phyloP scores from a whole-genome alignment of 345 rosid genomes.

The Lenwebbia sp. region DNA sequence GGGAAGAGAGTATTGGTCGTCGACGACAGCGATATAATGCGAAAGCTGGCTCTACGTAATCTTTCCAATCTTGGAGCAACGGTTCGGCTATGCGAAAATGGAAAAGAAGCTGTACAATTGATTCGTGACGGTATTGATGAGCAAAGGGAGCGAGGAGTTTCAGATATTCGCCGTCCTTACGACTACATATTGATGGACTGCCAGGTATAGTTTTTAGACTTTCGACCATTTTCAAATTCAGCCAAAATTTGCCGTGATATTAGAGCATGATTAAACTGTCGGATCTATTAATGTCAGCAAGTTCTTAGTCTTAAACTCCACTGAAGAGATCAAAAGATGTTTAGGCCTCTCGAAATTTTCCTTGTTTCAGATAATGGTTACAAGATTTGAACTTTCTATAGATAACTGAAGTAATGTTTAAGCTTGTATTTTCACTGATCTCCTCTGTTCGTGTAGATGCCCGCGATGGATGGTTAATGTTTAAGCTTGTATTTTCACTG shows the following conservation, averaged over 20 bases:
- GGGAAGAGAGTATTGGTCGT: constrained; percentile 59
- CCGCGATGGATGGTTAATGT: constrained; percentile 61
- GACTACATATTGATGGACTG: constrained; percentile 83
- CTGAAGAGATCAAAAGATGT: background rate
- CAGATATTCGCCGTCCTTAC: constrained; percentile 21
- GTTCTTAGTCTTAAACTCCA: background rate
- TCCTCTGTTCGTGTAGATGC: constrained; percentile 38
- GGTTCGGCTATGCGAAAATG: constrained; percentile 32
- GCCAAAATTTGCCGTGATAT: background rate
- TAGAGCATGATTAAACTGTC: background rate
- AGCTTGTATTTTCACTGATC: background rate
- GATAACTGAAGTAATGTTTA: background rate
- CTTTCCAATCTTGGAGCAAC: constrained; percentile 42
- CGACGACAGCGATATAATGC: constrained; percentile 28
- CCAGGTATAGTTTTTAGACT: constrained; percentile 27
- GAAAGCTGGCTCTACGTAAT: constrained; percentile 4
- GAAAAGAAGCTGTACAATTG: constrained; percentile 39
- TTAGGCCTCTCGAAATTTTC: background rate
- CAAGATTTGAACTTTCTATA: background rate
- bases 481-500: background rate
- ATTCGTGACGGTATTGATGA: constrained; percentile 19
- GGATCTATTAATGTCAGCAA: background rate
- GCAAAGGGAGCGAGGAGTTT: constrained; percentile 5
- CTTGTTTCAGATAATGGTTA: background rate
- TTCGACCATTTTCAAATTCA: background rate